These are phyloP conservation scores for Cardamine occulta DNA, from an alignment of 345 rosid genomes.

Conservation along the genomic window DNA sequence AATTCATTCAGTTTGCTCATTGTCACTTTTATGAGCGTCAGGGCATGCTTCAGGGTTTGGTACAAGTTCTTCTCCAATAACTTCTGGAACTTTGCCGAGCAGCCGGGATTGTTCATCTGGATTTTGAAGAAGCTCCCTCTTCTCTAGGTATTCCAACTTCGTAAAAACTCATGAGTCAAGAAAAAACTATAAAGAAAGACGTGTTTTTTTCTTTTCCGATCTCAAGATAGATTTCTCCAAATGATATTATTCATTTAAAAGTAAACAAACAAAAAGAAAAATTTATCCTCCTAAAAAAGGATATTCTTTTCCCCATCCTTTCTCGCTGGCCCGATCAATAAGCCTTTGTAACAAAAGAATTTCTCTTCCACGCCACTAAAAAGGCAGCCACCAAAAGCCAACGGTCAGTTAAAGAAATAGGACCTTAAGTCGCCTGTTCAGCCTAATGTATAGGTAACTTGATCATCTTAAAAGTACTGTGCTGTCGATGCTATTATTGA, in stretches of 20 bases:
- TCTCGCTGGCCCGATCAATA: constrained; percentile 78
- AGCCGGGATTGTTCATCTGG: constrained; percentile 67
- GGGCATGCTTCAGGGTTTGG: constrained; percentile 34
- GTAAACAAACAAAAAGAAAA: constrained; percentile 1
- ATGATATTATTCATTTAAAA: constrained; percentile 10
- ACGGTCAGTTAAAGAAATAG: constrained; percentile 27
- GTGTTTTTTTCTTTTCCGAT: neutral
- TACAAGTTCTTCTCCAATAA: constrained; percentile 62
- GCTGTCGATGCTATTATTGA: neutral
- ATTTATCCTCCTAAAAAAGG: constrained; percentile 46
- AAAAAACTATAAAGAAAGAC: constrained; percentile 29
- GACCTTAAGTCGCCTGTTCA: neutral
- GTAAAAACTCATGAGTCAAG: constrained; percentile 67
- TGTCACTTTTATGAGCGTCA: constrained; percentile 34
- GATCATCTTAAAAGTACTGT: constrained; percentile 19
- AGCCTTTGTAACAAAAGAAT: constrained; percentile 57
- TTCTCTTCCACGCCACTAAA: constrained; percentile 76
- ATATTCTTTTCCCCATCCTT: constrained; percentile 97
- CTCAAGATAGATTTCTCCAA: neutral
- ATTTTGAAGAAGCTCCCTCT: constrained; percentile 66
- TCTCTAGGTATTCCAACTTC: constrained; percentile 71
- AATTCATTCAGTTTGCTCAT: constrained; percentile 31
- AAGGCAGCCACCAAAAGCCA: constrained; percentile 26
- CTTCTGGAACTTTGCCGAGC: constrained; percentile 62
- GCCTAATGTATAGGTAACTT: neutral